These are phyloP conservation scores for Medicago ruthenica DNA, from an alignment of 306 rosid genomes.

Conservation along the genomic window DNA sequence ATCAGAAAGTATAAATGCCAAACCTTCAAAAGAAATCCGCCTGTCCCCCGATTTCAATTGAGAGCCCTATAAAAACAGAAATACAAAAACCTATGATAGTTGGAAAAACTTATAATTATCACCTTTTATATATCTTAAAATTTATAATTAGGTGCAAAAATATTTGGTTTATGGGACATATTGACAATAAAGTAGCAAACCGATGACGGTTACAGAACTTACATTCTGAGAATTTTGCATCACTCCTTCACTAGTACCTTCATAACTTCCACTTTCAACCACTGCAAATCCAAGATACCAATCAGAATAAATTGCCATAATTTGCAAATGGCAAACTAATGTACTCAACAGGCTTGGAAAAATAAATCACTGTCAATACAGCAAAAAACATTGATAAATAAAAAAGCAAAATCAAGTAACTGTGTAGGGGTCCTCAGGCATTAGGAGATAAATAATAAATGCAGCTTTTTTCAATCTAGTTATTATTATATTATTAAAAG, in stretches of 20 bases:
- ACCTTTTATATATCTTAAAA: background rate
- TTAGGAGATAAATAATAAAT: conserved; percentile 19
- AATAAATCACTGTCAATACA: conserved; percentile 21
- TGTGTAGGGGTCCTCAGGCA: background rate
- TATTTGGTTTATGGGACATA: background rate
- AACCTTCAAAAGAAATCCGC: conserved; percentile 91
- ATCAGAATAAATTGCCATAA: conserved; percentile 50
- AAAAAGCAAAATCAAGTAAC: conserved; percentile 29
- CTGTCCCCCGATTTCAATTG: conserved; percentile 82
- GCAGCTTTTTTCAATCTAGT: conserved; percentile 13
- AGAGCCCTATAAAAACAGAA: conserved; percentile 64
- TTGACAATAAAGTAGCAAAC: conserved; percentile 20
- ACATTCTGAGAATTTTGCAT: conserved; percentile 90
- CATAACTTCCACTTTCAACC: conserved; percentile 89
- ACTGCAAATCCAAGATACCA: conserved; percentile 62
- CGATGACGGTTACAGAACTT: conserved; percentile 50
- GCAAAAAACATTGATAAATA: conserved; percentile 12
- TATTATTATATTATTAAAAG: background rate
- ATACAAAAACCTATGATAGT: conserved; percentile 6
- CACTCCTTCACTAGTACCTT: conserved; percentile 94
- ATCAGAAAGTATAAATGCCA: conserved; percentile 35
- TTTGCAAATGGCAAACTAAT: conserved; percentile 34
- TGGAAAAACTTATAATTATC: background rate
- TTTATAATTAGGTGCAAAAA: background rate
- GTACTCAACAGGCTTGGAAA: conserved; percentile 18